Evolutionary conservation across 2,329 filamentous ascomycete genomes (phyloP).

Genomic region (Phialophora chinensis): DNA sequence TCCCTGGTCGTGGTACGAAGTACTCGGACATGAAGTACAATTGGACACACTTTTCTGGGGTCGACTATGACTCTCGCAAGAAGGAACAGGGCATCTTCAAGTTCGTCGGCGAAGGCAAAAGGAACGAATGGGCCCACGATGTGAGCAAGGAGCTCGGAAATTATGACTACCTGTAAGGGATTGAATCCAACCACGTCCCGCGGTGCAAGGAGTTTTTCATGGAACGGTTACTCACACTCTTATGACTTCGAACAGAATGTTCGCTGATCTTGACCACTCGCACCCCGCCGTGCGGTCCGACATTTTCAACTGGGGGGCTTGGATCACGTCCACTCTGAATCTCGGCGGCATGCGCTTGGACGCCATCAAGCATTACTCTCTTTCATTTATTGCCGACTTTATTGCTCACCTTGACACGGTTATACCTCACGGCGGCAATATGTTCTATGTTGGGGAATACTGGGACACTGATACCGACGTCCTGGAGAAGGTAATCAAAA

Average conservation of each 20-base stretch:
- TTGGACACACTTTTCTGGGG: slow-evolving; percentile 71
- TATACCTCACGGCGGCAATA: slow-evolving; percentile 51
- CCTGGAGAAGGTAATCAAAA: slow-evolving; percentile 63
- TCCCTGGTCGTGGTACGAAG: slow-evolving; percentile 63
- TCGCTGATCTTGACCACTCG: slow-evolving; percentile 71
- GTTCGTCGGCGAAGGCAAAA: slow-evolving; percentile 64
- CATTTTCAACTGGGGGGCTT: slow-evolving; percentile 69
- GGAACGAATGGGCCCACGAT: slow-evolving; percentile 60
- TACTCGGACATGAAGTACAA: slow-evolving; percentile 69
- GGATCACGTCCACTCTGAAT: slow-evolving; percentile 66
- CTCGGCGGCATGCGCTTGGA: slow-evolving; percentile 74
- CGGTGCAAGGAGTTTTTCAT: neutral
- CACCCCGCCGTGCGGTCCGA: slow-evolving; percentile 69
- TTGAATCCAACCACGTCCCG: neutral
- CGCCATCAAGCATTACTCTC: slow-evolving; percentile 74
- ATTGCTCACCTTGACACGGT: slow-evolving; percentile 61
- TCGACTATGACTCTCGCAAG: slow-evolving; percentile 67
- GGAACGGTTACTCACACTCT: neutral
- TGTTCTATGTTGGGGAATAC: slow-evolving; percentile 73
- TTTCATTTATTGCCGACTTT: slow-evolving; percentile 69
- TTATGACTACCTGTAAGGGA: slow-evolving; percentile 54
- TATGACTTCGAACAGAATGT: slow-evolving; percentile 56
- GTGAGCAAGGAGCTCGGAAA: slow-evolving; percentile 72
- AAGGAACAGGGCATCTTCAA: slow-evolving; percentile 66
- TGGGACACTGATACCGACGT: slow-evolving; percentile 66